A percentile compares a stretch with the other conserved stretches of the same genome.
phyloP scores from a whole-genome alignment of 805 yeast species.

The Komagataella populi region DNA sequence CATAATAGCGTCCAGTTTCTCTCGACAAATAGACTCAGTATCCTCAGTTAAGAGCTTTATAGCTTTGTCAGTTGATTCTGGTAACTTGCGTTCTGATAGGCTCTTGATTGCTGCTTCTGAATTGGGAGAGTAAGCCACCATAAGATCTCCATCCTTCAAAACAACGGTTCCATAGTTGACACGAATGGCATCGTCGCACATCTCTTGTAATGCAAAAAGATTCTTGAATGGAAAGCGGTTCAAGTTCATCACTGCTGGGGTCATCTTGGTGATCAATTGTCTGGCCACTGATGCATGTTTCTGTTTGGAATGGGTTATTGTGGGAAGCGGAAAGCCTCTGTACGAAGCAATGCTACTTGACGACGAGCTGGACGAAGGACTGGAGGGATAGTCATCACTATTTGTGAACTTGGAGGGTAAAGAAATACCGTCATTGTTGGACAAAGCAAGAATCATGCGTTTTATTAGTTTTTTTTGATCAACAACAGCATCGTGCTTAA shows the following conservation, averaged over 20 bases:
- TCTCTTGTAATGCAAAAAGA: slow-evolving; percentile 39
- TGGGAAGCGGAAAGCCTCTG: slow-evolving; percentile 40
- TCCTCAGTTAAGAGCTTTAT: slow-evolving; percentile 50
- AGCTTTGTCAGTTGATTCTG: slow-evolving; percentile 52
- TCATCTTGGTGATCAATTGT: slow-evolving; percentile 5
- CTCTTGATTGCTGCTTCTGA: slow-evolving; percentile 41
- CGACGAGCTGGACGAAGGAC: slow-evolving; percentile 1
- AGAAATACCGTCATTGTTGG: slow-evolving; percentile 5
- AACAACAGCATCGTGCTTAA: slow-evolving; percentile 57
- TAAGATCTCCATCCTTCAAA: slow-evolving; percentile 8
- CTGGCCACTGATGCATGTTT: neutral
- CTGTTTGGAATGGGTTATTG: neutral
- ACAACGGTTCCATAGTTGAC: slow-evolving; percentile 60
- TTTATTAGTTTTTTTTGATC: slow-evolving; percentile 52
- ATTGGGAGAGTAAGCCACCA: slow-evolving; percentile 37
- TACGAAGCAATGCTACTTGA: slow-evolving; percentile 27
- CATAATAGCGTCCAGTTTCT: slow-evolving; percentile 56
- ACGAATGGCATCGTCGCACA: slow-evolving; percentile 62
- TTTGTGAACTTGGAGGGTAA: slow-evolving; percentile 1
- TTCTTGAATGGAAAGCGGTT: slow-evolving; percentile 50
- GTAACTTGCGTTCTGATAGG: slow-evolving; percentile 23
- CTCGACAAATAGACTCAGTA: slow-evolving; percentile 43
- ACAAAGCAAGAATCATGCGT: slow-evolving; percentile 26
- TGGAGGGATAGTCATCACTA: neutral
- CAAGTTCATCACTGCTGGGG: slow-evolving; percentile 15